Evolutionary conservation across 768 basidiomycete species (phyloP), one percentile per base, ranked within the genome.

Genomic region (Stropharia rugosoannulata): DNA sequence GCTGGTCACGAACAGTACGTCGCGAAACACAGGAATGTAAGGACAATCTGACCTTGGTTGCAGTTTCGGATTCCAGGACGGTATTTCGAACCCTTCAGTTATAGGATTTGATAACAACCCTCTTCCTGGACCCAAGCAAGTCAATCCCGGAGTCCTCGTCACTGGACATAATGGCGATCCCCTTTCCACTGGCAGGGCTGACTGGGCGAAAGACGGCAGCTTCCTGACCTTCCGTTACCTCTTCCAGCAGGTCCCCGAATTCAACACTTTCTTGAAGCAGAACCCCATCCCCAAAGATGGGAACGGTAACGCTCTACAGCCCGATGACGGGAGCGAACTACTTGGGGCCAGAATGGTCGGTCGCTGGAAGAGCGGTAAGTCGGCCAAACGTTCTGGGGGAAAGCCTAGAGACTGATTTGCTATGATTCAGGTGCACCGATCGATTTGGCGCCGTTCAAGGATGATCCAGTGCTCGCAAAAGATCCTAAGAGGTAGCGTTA

Each of bases 11-110:
- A 83, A 65, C 80, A 81, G 71, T 74, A 63, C 64, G 71, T 65
- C 4, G 42, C 22, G 27, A 4, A 19, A 7, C 9, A 2, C 29
- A 32, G 5, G 6, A 32, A 32, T 32, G 6, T 10, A 32, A 32
- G 9, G 29, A 10, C 5, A 32, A 10, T 22, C 48, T 55, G 39
- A 58, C 36, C 16, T 12, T 0, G 13, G 13, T 19, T 22, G 36
- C 52, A 79, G 77, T 59, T 83, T 82, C 55, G 81, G 82, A 5
- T 83, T 72, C 64, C 58, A 75, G 55, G 82, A 83, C 60, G 79
- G 81, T 3, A 74, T 83, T 25, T 79, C 80, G 3, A 78, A 82
- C 62, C 82, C 82, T 2, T 66, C 74, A 3, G 67, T 79, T 22
- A 68, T 61, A 36, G 77, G 75, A 1, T 79, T 77, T 59, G 70